A percentile compares a stretch with the other conserved stretches of the same genome.
These are phyloP conservation scores for Xylariaceae sp. DNA, from an alignment of 2,329 filamentous ascomycete species.

Conservation along the genomic window DNA sequence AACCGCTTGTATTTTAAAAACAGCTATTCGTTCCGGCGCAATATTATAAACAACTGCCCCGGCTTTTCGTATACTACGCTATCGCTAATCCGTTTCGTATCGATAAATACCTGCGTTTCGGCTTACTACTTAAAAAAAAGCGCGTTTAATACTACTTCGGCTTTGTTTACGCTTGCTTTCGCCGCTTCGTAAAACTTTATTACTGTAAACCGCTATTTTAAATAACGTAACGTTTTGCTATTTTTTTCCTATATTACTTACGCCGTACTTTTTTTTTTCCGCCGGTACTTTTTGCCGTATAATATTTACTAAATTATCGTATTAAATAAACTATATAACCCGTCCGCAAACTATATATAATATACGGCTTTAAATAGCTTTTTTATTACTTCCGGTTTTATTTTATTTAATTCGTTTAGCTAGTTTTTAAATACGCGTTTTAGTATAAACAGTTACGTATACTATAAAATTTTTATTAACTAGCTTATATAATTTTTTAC, in stretches of 20 bases:
- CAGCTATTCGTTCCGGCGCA: background rate
- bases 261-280: background rate
- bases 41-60: background rate
- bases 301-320: background rate
- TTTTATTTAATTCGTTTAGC: background rate
- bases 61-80: background rate
- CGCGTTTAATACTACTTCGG: background rate
- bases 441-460: no score
- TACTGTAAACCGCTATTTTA: background rate
- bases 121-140: background rate
- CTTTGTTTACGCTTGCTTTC: background rate
- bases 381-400: background rate
- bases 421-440: no score
- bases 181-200: background rate
- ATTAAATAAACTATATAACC: background rate
- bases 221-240: background rate
- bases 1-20: background rate
- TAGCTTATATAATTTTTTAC: no score
- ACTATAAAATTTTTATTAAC: no score
- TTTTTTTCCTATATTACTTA: background rate
- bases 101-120: background rate
- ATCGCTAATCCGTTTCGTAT: background rate
- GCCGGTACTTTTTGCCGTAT: background rate
- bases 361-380: background rate
- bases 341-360: background rate